Evolutionary conservation across 2,329 filamentous ascomycete species (phyloP), one percentile per base, ranked within the genome.

Genomic region (Anisogramma anomala): DNA sequence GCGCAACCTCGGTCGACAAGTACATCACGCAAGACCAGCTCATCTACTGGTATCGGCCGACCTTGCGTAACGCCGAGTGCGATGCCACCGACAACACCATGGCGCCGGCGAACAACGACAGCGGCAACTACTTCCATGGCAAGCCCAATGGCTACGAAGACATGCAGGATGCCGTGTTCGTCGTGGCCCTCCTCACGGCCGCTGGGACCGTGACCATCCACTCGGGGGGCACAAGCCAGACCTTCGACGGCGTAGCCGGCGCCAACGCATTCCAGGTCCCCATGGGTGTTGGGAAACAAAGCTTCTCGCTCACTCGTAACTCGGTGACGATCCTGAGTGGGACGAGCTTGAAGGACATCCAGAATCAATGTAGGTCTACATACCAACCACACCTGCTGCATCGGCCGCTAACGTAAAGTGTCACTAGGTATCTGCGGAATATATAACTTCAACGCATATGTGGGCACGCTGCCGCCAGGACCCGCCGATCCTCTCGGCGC

Each of bases 371-470:
- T 52, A 41, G 30, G 38, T 35, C 19, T 4, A 3, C 11, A 6
- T n/a, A n/a, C n/a, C n/a, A n/a, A n/a, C n/a, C n/a, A n/a, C n/a
- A n/a, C n/a, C n/a, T n/a, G n/a, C n/a, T n/a, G n/a, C n/a, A n/a
- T n/a, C n/a, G n/a, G n/a, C n/a, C n/a, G n/a, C n/a, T n/a, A n/a
- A n/a, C n/a, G n/a, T n/a, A n/a, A n/a, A 17, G 9, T 4, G 11
- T 22, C 14, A 23, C 14, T 10, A 41, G 38, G 38, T 17, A 54
- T 64, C 13, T 74, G 67, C 42, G 68, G 71, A 7, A 59, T 73
- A 39, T 73, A 73, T 58, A 74, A 74, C 55, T 74, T 68, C 59
- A 75, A 75, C 42, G 64, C 69, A 10, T 74, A 69, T 46, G 68
- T 72, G 1, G 71, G 71, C n/a, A 67, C 61, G 3, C 55, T 74